Conservation (phyloP, 2,329 filamentous ascomycete genomes). For the Claviceps sp. region DNA sequence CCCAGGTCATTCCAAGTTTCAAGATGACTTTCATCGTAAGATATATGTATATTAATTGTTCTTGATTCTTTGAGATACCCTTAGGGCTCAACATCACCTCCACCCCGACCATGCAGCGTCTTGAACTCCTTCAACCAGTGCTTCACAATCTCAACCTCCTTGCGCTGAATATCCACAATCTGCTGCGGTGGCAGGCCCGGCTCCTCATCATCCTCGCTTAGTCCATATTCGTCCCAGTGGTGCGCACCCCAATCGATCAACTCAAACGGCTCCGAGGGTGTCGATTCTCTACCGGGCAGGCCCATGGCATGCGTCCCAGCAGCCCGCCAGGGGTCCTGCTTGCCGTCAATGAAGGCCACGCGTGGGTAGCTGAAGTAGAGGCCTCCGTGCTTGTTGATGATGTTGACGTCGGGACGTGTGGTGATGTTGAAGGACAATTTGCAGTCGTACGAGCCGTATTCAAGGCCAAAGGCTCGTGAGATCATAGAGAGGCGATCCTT, state of each 20-base stretch:
- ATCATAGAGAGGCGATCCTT: constrained; percentile 50
- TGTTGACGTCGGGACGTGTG: constrained; percentile 43
- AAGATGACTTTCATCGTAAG: too few species aligned
- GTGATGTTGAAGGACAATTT: constrained; percentile 56
- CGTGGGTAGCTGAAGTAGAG: constrained; percentile 60
- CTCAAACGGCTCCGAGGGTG: constrained; percentile 54
- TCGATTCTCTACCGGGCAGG: constrained; percentile 42
- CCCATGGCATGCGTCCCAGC: constrained; percentile 58
- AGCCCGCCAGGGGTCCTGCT: constrained; percentile 67
- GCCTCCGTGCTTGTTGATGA: constrained; percentile 65
- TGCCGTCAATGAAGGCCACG: constrained; percentile 63
- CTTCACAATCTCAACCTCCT: constrained; percentile 48
- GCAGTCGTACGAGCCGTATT: constrained; percentile 51
- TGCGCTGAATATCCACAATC: constrained; percentile 43
- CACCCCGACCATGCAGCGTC: neutral
- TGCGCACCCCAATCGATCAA: constrained; percentile 64
- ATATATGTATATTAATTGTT: too few species aligned
- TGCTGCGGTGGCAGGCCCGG: constrained; percentile 46
- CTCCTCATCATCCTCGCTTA: constrained; percentile 35
- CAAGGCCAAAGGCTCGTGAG: constrained; percentile 54
- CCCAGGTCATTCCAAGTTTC: too few species aligned
- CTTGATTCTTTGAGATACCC: too few species aligned
- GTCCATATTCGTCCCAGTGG: constrained; percentile 65
- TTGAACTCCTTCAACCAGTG: constrained; percentile 50
- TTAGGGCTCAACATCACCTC: neutral